Percentiles rank a stretch among this genome's conserved stretches.
Conservation (phyloP, 495 filamentous ascomycete genomes). For the Pyrenula aspistea region DNA sequence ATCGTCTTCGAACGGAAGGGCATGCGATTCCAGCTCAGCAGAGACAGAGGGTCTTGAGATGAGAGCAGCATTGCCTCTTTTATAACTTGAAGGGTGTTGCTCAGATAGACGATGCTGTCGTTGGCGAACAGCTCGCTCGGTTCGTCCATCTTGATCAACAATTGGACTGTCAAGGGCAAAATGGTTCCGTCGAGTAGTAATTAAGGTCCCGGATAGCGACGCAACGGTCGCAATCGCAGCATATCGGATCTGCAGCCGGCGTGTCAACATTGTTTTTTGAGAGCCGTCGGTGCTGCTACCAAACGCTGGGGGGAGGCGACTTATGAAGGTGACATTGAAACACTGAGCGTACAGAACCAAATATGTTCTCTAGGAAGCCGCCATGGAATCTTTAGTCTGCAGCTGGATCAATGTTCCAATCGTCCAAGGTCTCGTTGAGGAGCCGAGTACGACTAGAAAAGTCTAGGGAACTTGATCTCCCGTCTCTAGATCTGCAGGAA, state of each 20-base stretch:
- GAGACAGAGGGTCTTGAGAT: background rate
- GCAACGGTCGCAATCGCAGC: background rate
- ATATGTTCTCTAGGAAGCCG: too few species aligned
- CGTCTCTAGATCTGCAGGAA: too few species aligned
- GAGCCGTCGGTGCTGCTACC: too few species aligned
- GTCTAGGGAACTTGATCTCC: too few species aligned
- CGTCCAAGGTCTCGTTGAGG: too few species aligned
- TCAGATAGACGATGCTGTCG: background rate
- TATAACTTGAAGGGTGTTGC: background rate
- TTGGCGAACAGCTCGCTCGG: background rate
- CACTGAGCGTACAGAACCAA: too few species aligned
- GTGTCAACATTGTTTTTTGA: background rate
- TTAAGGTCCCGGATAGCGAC: background rate
- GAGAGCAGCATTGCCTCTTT: background rate
- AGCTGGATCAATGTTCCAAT: too few species aligned
- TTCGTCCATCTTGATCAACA: background rate
- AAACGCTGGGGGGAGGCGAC: too few species aligned
- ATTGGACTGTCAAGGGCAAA: background rate
- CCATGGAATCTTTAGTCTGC: too few species aligned
- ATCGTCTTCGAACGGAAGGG: constrained; percentile 6
- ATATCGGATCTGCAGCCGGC: background rate
- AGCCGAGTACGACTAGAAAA: too few species aligned
- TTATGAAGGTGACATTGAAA: too few species aligned
- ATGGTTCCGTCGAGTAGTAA: background rate
- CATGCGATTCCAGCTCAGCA: background rate